A percentile compares a stretch with the other conserved stretches of the same genome.
Conservation (phyloP, 768 basidiomycete species). For the Lactarius quietus region DNA sequence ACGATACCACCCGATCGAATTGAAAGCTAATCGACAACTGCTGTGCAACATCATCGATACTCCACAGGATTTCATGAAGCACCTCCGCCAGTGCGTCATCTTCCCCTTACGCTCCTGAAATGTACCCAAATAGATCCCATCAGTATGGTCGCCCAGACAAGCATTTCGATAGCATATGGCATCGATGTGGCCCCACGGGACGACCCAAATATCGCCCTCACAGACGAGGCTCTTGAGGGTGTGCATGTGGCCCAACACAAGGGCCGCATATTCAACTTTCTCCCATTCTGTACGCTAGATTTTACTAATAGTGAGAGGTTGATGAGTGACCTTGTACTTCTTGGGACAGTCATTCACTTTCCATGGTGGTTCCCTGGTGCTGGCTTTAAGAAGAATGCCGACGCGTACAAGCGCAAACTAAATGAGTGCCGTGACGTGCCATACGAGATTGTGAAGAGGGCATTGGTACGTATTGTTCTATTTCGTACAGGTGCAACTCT, state of each 20-base stretch:
- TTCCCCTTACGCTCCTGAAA: neutral
- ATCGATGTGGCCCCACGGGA: slow-evolving; percentile 38
- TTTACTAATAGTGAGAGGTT: neutral
- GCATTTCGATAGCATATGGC: slow-evolving; percentile 46
- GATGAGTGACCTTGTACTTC: neutral
- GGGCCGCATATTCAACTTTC: slow-evolving; percentile 44
- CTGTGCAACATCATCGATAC: slow-evolving; percentile 35
- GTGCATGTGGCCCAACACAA: slow-evolving; percentile 37
- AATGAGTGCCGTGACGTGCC: slow-evolving; percentile 26
- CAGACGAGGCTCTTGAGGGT: slow-evolving; percentile 37
- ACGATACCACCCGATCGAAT: slow-evolving; percentile 34
- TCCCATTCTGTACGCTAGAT: slow-evolving; percentile 32
- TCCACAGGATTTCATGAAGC: slow-evolving; percentile 39
- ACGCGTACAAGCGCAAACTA: slow-evolving; percentile 21
- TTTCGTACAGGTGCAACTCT: neutral
- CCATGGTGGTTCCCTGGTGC: slow-evolving; percentile 34
- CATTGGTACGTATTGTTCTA: slow-evolving; percentile 25
- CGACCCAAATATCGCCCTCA: slow-evolving; percentile 45
- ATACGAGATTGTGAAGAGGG: slow-evolving; percentile 27
- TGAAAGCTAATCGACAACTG: slow-evolving; percentile 33
- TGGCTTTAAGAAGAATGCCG: slow-evolving; percentile 28
- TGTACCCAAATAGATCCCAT: neutral
- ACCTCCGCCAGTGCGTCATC: slow-evolving; percentile 37
- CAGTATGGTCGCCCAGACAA: slow-evolving; percentile 35
- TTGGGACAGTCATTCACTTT: slow-evolving; percentile 27